Evolutionary conservation across 202 grass and related monocot genomes (phyloP), one percentile per base, ranked within the genome.

Genomic region (Schoenoplectus triqueter): DNA sequence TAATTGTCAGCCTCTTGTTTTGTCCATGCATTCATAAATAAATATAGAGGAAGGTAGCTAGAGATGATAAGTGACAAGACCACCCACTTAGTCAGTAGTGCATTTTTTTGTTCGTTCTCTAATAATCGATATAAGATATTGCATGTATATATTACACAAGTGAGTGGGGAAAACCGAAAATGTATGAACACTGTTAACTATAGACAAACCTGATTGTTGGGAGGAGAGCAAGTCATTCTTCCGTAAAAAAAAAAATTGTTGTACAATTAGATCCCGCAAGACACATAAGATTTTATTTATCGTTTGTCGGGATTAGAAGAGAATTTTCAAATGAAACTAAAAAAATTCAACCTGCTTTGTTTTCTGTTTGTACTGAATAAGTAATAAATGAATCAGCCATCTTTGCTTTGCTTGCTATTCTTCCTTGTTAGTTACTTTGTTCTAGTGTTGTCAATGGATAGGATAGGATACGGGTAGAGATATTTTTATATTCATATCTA

Each of bases 261-360:
- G 73, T 57, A 42, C 55, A 41, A 40, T 77, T 61, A 79, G 40
- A 61, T 79, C 14, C 15, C 7, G 3, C 39, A 44, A 55, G 56
- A 11, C 11, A 77, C 49, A 77, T 14, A 79, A 79, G 55, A 79
- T 44, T 41, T 79, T 79, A 79, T 45, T 79, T 78, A 54, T 78
- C 54, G 74, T 78, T 59, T 78, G 74, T 78, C 31, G 74, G 54
- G 54, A 78, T 78, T 78, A 61, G 74, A 78, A 78, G 54, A 78
- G 22, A 78, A 78, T 78, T 78, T 78, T 60, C 55, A 79, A 45
- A 7, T 54, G 31, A 44, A 44, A 31, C 31, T 31, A 31, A 31
- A 31, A 31, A 31, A 31, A 31, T 31, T 31, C 31, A 31, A 31
- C 31, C 31, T 31, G 31, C 31, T 31, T 31, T 31, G 31, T 31